phyloP scores from a whole-genome alignment of 2,329 filamentous ascomycete species.

The Aspergillus calidoustus region DNA sequence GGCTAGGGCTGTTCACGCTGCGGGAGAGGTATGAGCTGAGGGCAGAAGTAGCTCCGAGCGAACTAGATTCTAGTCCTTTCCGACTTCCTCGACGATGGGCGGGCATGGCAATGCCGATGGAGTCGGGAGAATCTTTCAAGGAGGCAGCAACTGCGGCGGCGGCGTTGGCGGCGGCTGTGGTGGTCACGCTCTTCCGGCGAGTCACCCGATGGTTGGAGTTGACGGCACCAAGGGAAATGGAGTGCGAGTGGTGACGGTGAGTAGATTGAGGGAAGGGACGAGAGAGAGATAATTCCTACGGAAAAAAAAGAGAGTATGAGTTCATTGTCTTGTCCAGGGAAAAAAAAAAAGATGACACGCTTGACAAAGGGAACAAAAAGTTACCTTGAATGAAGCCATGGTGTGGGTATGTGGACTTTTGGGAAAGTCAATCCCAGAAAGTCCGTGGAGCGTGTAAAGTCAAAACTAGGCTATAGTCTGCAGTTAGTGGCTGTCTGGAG shows the following conservation, averaged over 20 bases:
- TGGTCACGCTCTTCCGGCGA: conserved; percentile 89
- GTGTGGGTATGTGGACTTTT: conserved; percentile 34
- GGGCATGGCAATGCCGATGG: conserved; percentile 62
- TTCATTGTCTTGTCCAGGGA: conserved; percentile 7
- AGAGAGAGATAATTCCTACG: conserved; percentile 57
- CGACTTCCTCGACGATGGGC: conserved; percentile 59
- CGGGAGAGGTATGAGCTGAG: conserved; percentile 50
- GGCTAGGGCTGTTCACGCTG: conserved; percentile 41
- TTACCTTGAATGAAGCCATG: conserved; percentile 50
- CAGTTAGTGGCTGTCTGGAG: conserved; percentile 7
- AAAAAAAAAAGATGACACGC: conserved; percentile 8
- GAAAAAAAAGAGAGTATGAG: conserved; percentile 29
- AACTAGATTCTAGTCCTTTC: conserved; percentile 69
- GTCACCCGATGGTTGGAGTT: conserved; percentile 85
- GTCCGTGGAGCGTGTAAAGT: conserved; percentile 18
- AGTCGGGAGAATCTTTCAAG: conserved; percentile 65
- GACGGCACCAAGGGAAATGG: conserved; percentile 74
- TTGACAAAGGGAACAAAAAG: conserved; percentile 13
- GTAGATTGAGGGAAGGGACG: conserved; percentile 71
- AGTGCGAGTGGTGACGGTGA: conserved; percentile 79
- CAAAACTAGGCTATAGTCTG: conserved; percentile 13
- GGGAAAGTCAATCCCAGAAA: conserved; percentile 36
- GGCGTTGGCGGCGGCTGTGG: conserved; percentile 72
- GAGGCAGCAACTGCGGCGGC: conserved; percentile 67
- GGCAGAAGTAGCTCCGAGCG: conserved; percentile 45